Evolutionary conservation across 352 stramenopile species (phyloP).

Genomic region (Paralagenidium karlingii): DNA sequence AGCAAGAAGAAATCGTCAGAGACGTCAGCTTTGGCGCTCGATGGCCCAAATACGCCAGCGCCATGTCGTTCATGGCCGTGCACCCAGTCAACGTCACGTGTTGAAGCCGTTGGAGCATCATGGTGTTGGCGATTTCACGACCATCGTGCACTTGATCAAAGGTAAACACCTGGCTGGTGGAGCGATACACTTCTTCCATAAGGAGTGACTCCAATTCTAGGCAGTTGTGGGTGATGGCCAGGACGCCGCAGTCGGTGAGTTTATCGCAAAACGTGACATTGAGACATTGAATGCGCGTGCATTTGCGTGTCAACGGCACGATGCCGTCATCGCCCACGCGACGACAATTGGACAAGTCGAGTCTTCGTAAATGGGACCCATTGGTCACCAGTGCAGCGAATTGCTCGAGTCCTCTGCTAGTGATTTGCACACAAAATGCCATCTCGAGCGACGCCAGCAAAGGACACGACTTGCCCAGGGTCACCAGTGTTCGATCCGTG

Average conservation of each 20-base stretch:
- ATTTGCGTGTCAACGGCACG: conserved; percentile 41
- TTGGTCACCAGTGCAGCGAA: conserved; percentile 28
- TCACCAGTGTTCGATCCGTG: conserved; percentile 45
- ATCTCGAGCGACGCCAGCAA: conserved; percentile 27
- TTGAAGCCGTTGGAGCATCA: conserved; percentile 48
- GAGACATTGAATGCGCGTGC: conserved; percentile 42
- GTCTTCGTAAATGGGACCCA: conserved; percentile 27
- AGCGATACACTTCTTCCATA: conserved; percentile 62
- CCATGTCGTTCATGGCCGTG: conserved; percentile 49
- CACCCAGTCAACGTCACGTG: conserved; percentile 60
- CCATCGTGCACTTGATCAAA: conserved; percentile 81
- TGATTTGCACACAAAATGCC: conserved; percentile 52
- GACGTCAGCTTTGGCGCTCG: conserved; percentile 31
- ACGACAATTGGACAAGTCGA: conserved; percentile 72
- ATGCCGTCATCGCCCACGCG: conserved; percentile 72
- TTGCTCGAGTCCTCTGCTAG: conserved; percentile 35
- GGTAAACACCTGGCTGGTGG: conserved; percentile 67
- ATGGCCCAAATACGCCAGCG: conserved; percentile 53
- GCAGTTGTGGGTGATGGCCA: conserved; percentile 71
- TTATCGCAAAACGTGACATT: conserved; percentile 73
- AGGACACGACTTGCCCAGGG: conserved; percentile 30
- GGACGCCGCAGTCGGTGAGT: conserved; percentile 66
- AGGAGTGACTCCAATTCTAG: conserved; percentile 65
- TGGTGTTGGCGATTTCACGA: conserved; percentile 59
- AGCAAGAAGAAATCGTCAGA: conserved; percentile 43